Evolutionary conservation across 116 monocot genomes (phyloP).

Genomic region (Papilionanthe hybrid): DNA sequence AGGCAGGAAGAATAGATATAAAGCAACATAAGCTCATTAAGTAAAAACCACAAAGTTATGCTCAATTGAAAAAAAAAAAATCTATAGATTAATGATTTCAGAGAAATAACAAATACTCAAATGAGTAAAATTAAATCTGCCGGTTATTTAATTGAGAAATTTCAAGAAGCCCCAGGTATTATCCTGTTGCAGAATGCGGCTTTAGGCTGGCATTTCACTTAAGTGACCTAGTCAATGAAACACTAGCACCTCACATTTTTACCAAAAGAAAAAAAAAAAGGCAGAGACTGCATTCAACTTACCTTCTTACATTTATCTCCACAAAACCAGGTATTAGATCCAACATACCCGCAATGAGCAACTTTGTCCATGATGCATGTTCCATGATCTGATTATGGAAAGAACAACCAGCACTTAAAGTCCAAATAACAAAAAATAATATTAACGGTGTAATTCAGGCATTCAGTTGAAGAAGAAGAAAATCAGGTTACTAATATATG

Average conservation of each 20-base stretch:
- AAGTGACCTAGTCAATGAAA: too few relatives aligned
- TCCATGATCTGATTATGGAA: conserved; percentile 18
- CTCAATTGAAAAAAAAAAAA: not conserved
- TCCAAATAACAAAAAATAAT: not conserved
- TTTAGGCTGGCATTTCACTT: not conserved
- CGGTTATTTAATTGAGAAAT: not conserved
- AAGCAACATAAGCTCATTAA: not conserved
- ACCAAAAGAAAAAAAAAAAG: not conserved
- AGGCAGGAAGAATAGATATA: not conserved
- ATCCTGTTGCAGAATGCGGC: not conserved
- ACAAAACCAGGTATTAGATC: conserved; percentile 19
- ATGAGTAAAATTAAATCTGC: not conserved
- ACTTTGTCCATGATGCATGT: conserved; percentile 11
- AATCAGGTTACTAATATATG: not conserved
- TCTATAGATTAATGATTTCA: not conserved
- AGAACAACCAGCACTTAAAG: not conserved
- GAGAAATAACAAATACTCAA: not conserved
- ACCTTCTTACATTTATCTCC: conserved; percentile 23
- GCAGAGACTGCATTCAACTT: not conserved
- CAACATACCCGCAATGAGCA: conserved; percentile 7
- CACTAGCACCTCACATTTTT: not conserved
- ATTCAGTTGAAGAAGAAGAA: not conserved
- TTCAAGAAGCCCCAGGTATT: not conserved
- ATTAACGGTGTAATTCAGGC: not conserved
- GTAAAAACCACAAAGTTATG: not conserved